Percentiles rank a stretch among this genome's conserved stretches.
phyloP scores from a whole-genome alignment of 257 asterid genomes.

The Ajuga chamaepitys region DNA sequence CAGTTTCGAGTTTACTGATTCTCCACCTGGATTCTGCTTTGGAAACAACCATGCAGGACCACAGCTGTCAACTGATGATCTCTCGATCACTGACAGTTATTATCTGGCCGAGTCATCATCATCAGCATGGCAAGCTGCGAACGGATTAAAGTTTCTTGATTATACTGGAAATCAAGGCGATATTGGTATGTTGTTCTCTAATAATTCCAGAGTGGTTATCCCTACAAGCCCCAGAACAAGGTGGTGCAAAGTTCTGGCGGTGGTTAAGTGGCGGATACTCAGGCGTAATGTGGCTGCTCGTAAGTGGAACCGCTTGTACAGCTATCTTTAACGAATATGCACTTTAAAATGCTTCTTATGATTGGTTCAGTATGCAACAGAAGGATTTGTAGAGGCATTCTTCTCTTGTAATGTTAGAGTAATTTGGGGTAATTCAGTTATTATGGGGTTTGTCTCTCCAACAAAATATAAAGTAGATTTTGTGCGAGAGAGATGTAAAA shows the following conservation, averaged over 20 bases:
- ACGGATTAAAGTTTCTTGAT: constrained; percentile 22
- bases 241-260: constrained; percentile 81
- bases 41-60: constrained; percentile 25
- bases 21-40: constrained; percentile 29
- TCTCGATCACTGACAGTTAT: constrained; percentile 13
- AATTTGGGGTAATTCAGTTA: not conserved
- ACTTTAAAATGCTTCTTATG: not conserved
- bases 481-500: constrained; percentile 4
- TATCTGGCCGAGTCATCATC: constrained; percentile 28
- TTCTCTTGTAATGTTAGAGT: constrained; percentile 11
- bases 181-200: constrained; percentile 31
- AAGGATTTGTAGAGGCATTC: constrained; percentile 13
- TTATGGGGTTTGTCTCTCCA: not conserved
- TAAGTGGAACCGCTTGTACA: constrained; percentile 26
- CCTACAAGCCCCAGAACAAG: constrained; percentile 43
- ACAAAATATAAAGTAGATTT: not conserved
- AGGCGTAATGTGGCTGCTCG: constrained; percentile 47
- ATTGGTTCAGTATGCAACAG: not conserved
- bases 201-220: constrained; percentile 24
- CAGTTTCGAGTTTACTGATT: constrained; percentile 29
- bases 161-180: constrained; percentile 29
- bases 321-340: constrained; percentile 12
- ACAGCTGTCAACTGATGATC: constrained; percentile 28
- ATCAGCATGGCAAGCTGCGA: constrained; percentile 34
- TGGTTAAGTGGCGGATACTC: constrained; percentile 64